These are phyloP conservation scores for Globisporangium nunn DNA, from an alignment of 352 stramenopile species.

Conservation along the genomic window DNA sequence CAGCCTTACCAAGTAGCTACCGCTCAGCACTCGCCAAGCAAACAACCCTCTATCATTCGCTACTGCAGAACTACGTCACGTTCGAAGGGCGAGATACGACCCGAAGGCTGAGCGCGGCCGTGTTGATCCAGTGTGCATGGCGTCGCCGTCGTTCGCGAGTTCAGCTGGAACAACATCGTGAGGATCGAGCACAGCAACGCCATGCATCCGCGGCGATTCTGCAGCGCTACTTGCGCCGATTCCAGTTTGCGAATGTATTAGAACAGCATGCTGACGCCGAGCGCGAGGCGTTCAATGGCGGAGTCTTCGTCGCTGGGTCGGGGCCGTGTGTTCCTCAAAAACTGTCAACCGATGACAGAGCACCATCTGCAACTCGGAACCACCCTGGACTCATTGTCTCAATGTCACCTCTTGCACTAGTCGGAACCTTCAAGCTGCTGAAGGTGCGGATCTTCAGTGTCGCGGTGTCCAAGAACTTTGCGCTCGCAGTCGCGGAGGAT, in stretches of 20 bases:
- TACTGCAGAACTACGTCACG: constrained; percentile 41
- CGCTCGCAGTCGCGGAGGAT: constrained; percentile 33
- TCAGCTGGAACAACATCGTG: constrained; percentile 18
- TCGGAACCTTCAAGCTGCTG: constrained; percentile 40
- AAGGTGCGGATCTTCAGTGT: constrained; percentile 26
- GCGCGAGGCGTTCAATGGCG: constrained; percentile 44
- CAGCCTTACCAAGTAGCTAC: constrained; percentile 11
- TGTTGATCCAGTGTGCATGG: constrained; percentile 67
- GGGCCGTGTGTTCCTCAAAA: constrained; percentile 25
- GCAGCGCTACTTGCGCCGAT: constrained; percentile 46
- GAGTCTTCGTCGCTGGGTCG: constrained; percentile 38
- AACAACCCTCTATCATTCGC: constrained; percentile 28
- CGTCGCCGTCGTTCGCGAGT: constrained; percentile 35
- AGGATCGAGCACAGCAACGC: constrained; percentile 22
- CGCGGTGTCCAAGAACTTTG: constrained; percentile 38
- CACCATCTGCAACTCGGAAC: neutral
- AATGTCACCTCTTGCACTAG: constrained; percentile 22
- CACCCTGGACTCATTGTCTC: constrained; percentile 2
- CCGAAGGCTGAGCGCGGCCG: constrained; percentile 26
- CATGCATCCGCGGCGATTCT: constrained; percentile 38
- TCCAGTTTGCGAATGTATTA: constrained; percentile 38
- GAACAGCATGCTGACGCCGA: constrained; percentile 47
- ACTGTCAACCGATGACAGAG: too few species aligned
- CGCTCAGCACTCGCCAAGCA: constrained; percentile 17
- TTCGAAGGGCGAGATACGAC: constrained; percentile 34